Evolutionary conservation across 768 basidiomycete genomes (phyloP).

Genomic region (Leccinum pellstonianum): DNA sequence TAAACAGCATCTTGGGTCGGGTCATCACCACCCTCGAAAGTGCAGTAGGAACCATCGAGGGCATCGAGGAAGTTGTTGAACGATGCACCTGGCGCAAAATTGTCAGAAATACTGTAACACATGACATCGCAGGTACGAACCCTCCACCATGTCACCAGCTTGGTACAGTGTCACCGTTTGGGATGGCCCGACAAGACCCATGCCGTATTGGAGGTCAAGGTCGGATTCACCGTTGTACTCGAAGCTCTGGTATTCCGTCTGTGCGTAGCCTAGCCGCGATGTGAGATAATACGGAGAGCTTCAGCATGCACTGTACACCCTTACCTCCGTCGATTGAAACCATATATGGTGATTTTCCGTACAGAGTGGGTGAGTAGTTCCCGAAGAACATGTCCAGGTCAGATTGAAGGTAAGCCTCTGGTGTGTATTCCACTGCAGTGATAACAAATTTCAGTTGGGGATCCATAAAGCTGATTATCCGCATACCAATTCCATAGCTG

Average conservation of each 20-base stretch:
- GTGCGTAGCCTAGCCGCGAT: slow-evolving; percentile 1
- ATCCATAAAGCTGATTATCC: too few relatives aligned
- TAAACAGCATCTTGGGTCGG: too few relatives aligned
- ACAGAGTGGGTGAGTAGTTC: slow-evolving; percentile 24
- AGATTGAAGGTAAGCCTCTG: slow-evolving; percentile 29
- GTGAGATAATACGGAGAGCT: neutral
- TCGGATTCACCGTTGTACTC: slow-evolving; percentile 31
- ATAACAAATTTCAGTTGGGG: neutral
- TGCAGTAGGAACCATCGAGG: too few relatives aligned
- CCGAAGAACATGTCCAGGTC: slow-evolving; percentile 33
- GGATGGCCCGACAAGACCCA: slow-evolving; percentile 26
- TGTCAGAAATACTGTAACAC: too few relatives aligned
- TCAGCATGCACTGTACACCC: neutral
- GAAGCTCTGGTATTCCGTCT: slow-evolving; percentile 8
- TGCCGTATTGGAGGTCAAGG: slow-evolving; percentile 34
- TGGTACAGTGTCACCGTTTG: slow-evolving; percentile 24
- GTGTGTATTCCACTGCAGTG: slow-evolving; percentile 34
- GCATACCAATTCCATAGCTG: slow-evolving; percentile 11
- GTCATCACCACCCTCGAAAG: too few relatives aligned
- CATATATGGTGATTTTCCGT: slow-evolving; percentile 29
- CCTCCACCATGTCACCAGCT: slow-evolving; percentile 25
- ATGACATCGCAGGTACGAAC: too few relatives aligned
- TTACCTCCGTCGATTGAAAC: slow-evolving; percentile 35
- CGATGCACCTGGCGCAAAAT: too few relatives aligned
- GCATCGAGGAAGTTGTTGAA: too few relatives aligned